Base-by-base conservation (phyloP, 331 rosid species). In the Pyrus hybrid region DNA sequence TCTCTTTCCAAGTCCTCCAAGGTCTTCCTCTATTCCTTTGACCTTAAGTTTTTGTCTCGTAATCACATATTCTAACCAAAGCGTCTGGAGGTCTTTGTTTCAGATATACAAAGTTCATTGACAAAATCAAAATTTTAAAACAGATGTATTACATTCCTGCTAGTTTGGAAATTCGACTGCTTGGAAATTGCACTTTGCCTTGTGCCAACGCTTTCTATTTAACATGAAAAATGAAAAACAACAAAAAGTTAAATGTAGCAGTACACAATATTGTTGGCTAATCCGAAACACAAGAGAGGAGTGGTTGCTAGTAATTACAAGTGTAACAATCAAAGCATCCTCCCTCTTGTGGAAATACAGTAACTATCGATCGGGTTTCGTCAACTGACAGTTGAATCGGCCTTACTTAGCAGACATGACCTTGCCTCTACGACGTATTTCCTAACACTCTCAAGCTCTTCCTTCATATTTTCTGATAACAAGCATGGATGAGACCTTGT, bases 401-500 rank as follows among this genome's bases (percentile, higher is more conserved):
- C 89, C 67, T 77, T 77, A 10, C 75, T 85, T 64, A 92, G 77
- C 86, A 92, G 82, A 84, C 90, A 84, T 54, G 73, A 64, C 66
- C 74, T 90, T 72, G 95, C 91, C 86, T 90, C 96, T 63, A 81
- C 22, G 71, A 94, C 83, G 3, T 81, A 85, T 57, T 82, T 75
- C 33, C 83, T 80, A 37, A 88, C 76, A 67, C 80, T 77, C 57
- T 76, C 86, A 69, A 94, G 77, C 60, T 87, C 91, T 76, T 81
- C 86, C 66, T 86, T 84, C 47, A 91, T 76, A 81, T 89, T 84
- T 73, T 82, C 93, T 3, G 81, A 83, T 58, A 80, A 32, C 41
- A 83, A 81, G 79, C 85, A 26, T 22, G 84, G 77, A 68, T 57
- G 58, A 76, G 79, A 70, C 54, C 74, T 18, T 20, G 85, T 57